A percentile compares a stretch with the other conserved stretches of the same genome.
Evolutionary conservation across 1,284 basidiomycete species (phyloP).

Genomic region (Jaminaea rosea): DNA sequence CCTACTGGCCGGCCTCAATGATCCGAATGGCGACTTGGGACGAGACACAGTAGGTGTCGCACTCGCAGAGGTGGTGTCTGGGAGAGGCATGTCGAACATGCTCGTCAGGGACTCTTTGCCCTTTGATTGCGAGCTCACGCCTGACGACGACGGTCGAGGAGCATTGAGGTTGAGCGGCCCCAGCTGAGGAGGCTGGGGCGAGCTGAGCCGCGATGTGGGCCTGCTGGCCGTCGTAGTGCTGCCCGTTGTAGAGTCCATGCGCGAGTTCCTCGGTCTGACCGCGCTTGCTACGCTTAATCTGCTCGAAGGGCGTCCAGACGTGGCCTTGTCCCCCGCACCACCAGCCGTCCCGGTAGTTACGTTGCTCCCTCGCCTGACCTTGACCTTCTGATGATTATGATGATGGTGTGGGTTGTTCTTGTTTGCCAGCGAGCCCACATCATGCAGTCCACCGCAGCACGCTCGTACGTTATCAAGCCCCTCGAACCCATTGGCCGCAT

Average conservation of each 20-base stretch:
- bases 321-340: not conserved
- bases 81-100: not conserved
- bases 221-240: not conserved
- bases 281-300: not conserved
- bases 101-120: not conserved
- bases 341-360: not conserved
- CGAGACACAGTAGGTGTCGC: not conserved
- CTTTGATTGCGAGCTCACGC: not conserved
- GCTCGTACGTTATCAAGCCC: conserved; percentile 65
- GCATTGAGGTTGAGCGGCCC: conserved; percentile 8
- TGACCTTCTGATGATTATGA: not conserved
- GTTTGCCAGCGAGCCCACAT: conserved; percentile 49
- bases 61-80: not conserved
- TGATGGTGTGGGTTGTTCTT: conserved; percentile 13
- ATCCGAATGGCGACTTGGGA: not conserved
- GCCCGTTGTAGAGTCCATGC: not conserved
- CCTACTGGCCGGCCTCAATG: no score
- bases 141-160: not conserved
- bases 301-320: not conserved
- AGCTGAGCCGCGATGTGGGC: not conserved
- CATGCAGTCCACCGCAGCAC: conserved; percentile 84
- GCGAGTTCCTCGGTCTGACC: not conserved
- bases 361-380: not conserved
- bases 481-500: conserved; percentile 75
- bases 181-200: conserved; percentile 3